Conservation (phyloP, 2,329 filamentous ascomycete species). For the Emydomyces testavorans region DNA sequence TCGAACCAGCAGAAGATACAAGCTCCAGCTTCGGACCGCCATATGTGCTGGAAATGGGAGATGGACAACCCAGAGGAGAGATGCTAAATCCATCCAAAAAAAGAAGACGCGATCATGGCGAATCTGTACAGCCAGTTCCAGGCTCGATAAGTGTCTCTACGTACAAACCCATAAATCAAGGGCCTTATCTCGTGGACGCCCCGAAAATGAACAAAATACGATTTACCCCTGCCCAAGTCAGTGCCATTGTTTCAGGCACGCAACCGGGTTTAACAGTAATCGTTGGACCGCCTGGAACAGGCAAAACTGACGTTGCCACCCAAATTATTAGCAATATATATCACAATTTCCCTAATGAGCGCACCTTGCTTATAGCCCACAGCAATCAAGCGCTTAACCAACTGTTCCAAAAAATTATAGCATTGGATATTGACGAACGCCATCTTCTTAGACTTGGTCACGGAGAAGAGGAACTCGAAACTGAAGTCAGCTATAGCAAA, state of each 20-base stretch:
- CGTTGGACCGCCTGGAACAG: constrained; percentile 88
- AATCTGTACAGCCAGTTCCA: constrained; percentile 51
- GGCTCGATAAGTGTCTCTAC: constrained; percentile 72
- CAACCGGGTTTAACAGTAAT: constrained; percentile 90
- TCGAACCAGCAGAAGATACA: constrained; percentile 65
- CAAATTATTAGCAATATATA: constrained; percentile 99
- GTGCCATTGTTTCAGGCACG: constrained; percentile 85
- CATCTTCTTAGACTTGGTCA: constrained; percentile 87
- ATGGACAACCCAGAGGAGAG: constrained; percentile 42
- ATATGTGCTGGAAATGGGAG: constrained; percentile 64
- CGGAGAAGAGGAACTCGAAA: constrained; percentile 86
- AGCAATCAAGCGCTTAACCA: constrained; percentile 98
- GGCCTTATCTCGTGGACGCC: constrained; percentile 75
- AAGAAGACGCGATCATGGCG: constrained; percentile 63
- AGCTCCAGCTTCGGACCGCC: constrained; percentile 70
- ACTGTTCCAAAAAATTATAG: constrained; percentile 95
- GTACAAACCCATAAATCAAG: constrained; percentile 77
- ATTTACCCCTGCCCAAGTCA: constrained; percentile 82
- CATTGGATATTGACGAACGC: constrained; percentile 86
- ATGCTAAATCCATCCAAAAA: constrained; percentile 65
- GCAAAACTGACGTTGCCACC: constrained; percentile 97
- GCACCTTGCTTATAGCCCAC: constrained; percentile 84
- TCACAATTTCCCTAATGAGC: constrained; percentile 89
- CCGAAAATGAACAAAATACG: constrained; percentile 72
- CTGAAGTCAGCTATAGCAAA: constrained; percentile 81